phyloP scores from a whole-genome alignment of 352 stramenopile species.

The Globisporangium irregulare region DNA sequence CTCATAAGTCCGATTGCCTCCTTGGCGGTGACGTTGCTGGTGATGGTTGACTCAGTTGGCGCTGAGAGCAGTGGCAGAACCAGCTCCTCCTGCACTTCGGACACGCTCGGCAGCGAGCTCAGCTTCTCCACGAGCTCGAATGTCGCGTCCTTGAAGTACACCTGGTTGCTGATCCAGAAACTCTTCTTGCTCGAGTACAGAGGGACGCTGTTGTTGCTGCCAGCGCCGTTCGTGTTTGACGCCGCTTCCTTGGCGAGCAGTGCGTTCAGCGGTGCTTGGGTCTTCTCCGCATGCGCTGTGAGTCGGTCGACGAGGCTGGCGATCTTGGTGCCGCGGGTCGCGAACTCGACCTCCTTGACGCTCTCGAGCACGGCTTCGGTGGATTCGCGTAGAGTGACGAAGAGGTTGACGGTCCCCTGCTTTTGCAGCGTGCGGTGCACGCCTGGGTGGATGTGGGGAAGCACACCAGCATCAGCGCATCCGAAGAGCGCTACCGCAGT shows the following conservation, averaged over 20 bases:
- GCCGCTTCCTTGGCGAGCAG: not conserved
- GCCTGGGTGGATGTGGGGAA: constrained; percentile 17
- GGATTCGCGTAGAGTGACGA: not conserved
- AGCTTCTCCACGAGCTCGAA: constrained; percentile 28
- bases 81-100: not conserved
- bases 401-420: constrained; percentile 20
- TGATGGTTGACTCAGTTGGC: not conserved
- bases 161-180: constrained; percentile 34
- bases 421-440: constrained; percentile 27
- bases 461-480: not conserved
- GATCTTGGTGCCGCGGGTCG: not conserved
- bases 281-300: not conserved
- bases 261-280: not conserved
- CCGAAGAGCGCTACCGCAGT: not conserved
- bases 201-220: not conserved
- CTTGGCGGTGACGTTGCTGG: not conserved
- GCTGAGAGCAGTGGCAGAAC: not conserved
- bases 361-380: not conserved
- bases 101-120: not conserved
- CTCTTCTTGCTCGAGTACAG: not conserved
- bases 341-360: not conserved
- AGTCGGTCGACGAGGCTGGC: not conserved
- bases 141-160: constrained; percentile 26
- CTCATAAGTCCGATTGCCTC: not conserved
- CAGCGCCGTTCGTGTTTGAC: not conserved